Conservation (phyloP, 371 early-diverging fungal species). For the Mitosporidium daphniae region DNA sequence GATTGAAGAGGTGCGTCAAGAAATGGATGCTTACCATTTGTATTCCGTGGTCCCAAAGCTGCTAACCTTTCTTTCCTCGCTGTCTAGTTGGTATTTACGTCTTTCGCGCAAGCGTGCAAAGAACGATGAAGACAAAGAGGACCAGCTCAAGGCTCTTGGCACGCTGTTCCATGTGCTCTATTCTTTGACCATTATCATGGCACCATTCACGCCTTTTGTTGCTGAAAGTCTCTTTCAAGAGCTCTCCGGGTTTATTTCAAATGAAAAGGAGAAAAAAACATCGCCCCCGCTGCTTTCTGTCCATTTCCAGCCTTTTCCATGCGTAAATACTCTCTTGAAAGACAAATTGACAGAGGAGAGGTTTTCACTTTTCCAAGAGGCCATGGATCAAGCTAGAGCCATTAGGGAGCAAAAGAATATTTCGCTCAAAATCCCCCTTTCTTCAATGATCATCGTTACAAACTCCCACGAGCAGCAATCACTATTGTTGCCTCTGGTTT, state of each 20-base stretch:
- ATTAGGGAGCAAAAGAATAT: constrained; percentile 70
- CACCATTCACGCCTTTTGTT: constrained; percentile 94
- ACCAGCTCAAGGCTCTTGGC: constrained; percentile 38
- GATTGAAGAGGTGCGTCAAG: constrained; percentile 45
- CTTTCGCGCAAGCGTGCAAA: constrained; percentile 91
- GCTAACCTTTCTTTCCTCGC: constrained; percentile 53
- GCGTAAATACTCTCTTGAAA: too few relatives aligned
- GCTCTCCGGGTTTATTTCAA: constrained; percentile 22
- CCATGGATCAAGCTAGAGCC: constrained; percentile 74
- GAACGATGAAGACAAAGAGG: constrained; percentile 54
- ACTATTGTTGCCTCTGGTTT: too few relatives aligned
- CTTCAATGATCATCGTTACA: too few relatives aligned
- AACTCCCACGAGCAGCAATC: too few relatives aligned
- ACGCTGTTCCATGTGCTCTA: constrained; percentile 68
- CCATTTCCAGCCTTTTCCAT: constrained; percentile 69
- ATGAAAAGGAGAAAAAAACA: constrained; percentile 7
- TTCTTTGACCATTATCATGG: constrained; percentile 64
- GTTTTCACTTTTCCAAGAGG: too few relatives aligned
- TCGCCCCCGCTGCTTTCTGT: too few relatives aligned
- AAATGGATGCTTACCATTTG: constrained; percentile 72
- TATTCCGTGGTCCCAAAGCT: constrained; percentile 77
- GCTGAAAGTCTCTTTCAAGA: constrained; percentile 88
- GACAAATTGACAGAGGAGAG: too few relatives aligned
- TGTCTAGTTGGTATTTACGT: constrained; percentile 98
- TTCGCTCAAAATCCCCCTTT: too few relatives aligned